Evolutionary conservation across 768 basidiomycete species (phyloP), one percentile per base, ranked within the genome.

Genomic region (Amanita pseudoporphyria): DNA sequence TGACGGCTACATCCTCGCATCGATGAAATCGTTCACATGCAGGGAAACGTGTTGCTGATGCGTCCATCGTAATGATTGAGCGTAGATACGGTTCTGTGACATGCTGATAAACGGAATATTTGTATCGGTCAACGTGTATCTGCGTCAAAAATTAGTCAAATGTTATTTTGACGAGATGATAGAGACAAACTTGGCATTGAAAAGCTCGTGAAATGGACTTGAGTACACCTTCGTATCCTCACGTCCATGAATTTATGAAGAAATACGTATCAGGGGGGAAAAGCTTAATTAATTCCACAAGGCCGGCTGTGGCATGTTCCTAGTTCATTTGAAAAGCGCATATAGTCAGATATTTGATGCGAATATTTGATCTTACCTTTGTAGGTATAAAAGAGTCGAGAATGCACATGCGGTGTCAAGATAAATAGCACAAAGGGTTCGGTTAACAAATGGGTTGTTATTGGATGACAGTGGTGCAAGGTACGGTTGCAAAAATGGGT

Each of bases 111-210:
- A 95, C 75, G 3, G 65, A 61, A 57, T 81, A 60, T 60, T 97
- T 96, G 70, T 97, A 96, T 31, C 87, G 76, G 63, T 97, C 94
- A 31, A 94, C 73, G 58, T 97, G 94, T 52, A 98, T 84, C 87
- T 89, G 53, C n/a, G 41, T 26, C 16, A 35, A 9, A 18, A 9
- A 13, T 33, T 40, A 9, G 38, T 53, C 4, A 52, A 21, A 19
- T 18, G 26, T 18, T 6, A 22, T 33, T 22, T 14, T 24, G n/a
- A 14, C 24, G 12, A 28, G 35, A 6, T 41, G 40, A 18, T 5
- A 9, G 36, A 30, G 9, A 58, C 62, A 19, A 55, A 85, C 87
- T 67, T 77, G 72, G 47, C 73, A 68, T 30, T 77, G 71, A 57
- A 95, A 97, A 0, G 71, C 68, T 2, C 71, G 66, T 2, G 85